A percentile compares a stretch with the other conserved stretches of the same genome.
Evolutionary conservation across 352 stramenopile species (phyloP).

Genomic region (Phytophthora hibernalis): DNA sequence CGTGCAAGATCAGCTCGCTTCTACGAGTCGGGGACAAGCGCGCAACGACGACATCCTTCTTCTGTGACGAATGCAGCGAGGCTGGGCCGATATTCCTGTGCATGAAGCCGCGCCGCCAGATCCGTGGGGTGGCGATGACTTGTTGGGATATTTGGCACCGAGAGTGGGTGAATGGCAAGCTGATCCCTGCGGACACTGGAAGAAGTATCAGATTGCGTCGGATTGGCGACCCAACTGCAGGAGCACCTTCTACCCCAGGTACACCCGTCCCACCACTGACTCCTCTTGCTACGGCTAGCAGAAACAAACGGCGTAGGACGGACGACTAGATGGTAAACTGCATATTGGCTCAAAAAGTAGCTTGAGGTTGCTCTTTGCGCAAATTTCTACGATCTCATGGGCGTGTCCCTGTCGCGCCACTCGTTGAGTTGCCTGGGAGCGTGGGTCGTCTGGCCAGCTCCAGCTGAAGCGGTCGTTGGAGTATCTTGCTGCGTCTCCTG

Average conservation of each 20-base stretch:
- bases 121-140: neutral
- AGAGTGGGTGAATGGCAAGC: neutral
- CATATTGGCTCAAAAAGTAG: neutral
- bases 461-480: neutral
- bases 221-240: neutral
- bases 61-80: neutral
- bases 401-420: neutral
- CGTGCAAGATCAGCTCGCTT: neutral
- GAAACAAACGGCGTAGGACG: neutral
- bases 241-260: neutral
- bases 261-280: neutral
- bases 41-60: neutral
- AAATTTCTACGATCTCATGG: neutral
- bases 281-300: neutral
- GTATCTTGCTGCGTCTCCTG: neutral
- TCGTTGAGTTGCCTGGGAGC: neutral
- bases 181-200: neutral
- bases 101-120: neutral
- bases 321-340: neutral
- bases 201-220: neutral
- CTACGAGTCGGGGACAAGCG: neutral
- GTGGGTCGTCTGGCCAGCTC: neutral
- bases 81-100: neutral
- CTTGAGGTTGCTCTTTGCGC: neutral
- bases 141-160: neutral